Evolutionary conservation across 2,329 filamentous ascomycete genomes (phyloP), one percentile per base, ranked within the genome.

Genomic region (Neocatenulostroma microsporum): DNA sequence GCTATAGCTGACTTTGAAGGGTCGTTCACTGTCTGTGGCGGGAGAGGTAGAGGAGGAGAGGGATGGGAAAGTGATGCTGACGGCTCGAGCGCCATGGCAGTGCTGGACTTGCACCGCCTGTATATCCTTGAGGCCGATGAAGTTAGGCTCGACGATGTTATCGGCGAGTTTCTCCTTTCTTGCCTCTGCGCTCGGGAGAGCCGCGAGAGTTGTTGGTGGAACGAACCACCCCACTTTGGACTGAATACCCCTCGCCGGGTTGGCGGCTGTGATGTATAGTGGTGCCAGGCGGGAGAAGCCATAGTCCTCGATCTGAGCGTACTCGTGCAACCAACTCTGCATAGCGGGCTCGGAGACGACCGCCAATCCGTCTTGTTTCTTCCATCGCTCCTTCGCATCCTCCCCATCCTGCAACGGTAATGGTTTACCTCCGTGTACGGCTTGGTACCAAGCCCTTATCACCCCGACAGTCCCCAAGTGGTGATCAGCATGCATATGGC

Each of bases 401-500:
- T 47, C 12, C 37, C 35, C 20, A 14, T 42, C 21, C 5, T 43
- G 25, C 29, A 26, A 53, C 47, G 64, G 61, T n/a, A n/a, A n/a
- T n/a, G n/a, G n/a, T n/a, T 58, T 44, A 17, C 53, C 43, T 19
- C 51, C 48, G 48, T 76, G 73, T 13, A 69, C 69, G 28, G 78
- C 71, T 37, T 68, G 52, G 47, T 84, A 78, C 84, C 87, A 94
- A 5, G 83, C 84, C 52, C 76, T 80, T 53, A 96, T 76, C n/a
- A 96, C 67, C 5, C 79, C 75, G 13, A 76, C 71, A 1, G 79
- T 84, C 19, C 91, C 91, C 14, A 98, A 73, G 56, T 96, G 91
- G 62, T 98, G 91, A 63, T 98, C 91, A 4, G 91, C 91, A 61
- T 98, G 91, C 44, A 94, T 69, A 63, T 98, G 91, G 60, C 85